Percentiles rank a stretch among this genome's conserved stretches.
Conservation (phyloP, 2,329 filamentous ascomycete species). For the Fusarium pilosicola region DNA sequence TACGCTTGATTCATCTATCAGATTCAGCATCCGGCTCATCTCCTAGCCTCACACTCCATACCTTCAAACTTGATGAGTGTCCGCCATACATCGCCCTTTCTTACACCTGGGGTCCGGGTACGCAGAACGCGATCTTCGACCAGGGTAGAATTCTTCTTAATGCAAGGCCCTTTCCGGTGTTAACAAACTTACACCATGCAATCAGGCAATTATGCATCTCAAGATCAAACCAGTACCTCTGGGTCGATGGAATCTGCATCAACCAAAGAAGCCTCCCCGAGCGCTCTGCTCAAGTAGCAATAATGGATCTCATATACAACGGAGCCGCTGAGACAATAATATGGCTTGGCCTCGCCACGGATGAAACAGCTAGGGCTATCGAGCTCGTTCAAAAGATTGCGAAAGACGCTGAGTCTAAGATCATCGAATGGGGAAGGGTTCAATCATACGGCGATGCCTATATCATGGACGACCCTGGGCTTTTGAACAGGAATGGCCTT, state of each 20-base stretch:
- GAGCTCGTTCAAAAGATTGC: neutral
- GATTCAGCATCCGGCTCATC: neutral
- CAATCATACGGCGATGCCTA: conserved; percentile 30
- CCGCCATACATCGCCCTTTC: neutral
- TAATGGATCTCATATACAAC: neutral
- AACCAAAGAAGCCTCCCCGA: neutral
- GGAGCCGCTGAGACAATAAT: neutral
- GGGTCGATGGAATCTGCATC: neutral
- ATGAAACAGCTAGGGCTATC: neutral
- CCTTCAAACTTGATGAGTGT: neutral
- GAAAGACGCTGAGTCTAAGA: conserved; percentile 5
- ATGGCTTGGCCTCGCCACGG: neutral
- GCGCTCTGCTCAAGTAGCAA: neutral
- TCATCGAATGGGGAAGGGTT: conserved; percentile 21
- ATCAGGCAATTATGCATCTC: neutral
- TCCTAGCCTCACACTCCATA: neutral
- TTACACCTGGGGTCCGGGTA: neutral
- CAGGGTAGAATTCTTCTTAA: neutral
- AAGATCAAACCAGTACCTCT: neutral
- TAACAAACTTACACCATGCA: neutral
- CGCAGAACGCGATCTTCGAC: neutral
- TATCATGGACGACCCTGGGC: conserved; percentile 26
- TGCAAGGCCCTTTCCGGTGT: neutral
- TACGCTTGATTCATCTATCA: neutral
- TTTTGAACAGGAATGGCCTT: conserved; percentile 26